Conservation (phyloP, 75 land plant species). For the Gnetum montanum region DNA sequence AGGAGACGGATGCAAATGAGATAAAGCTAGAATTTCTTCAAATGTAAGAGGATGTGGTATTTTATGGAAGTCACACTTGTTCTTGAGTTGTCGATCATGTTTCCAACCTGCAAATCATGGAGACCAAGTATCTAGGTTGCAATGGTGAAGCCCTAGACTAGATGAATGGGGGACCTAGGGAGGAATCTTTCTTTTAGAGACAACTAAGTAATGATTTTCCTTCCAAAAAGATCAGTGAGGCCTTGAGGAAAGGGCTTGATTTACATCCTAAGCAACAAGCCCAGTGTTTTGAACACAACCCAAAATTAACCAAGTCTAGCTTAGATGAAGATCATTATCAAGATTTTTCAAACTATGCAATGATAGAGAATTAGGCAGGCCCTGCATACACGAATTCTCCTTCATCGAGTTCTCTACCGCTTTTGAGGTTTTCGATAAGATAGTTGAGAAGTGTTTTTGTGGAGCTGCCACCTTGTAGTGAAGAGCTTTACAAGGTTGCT, state of each 20-base stretch:
- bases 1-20: not conserved
- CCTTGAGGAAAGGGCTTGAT: not conserved
- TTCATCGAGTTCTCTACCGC: conserved; percentile 71
- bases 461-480: conserved; percentile 19
- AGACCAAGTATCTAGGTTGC: too few species aligned
- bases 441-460: conserved; percentile 32
- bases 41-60: not conserved
- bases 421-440: conserved; percentile 56
- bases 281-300: not conserved
- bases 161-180: too few species aligned
- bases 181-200: not conserved
- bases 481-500: conserved; percentile 2
- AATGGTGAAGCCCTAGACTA: too few species aligned
- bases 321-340: not conserved
- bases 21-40: not conserved
- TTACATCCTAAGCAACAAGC: not conserved
- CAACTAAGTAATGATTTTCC: too few species aligned
- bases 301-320: too few species aligned
- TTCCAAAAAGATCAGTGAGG: too few species aligned
- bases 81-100: too few species aligned
- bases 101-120: too few species aligned
- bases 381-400: conserved; percentile 77
- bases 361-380: conserved; percentile 69
- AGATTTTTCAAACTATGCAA: not conserved
- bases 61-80: not conserved